These are phyloP conservation scores for Ambrosiella cleistominuta DNA, from an alignment of 2,329 filamentous ascomycete genomes.

Conservation along the genomic window DNA sequence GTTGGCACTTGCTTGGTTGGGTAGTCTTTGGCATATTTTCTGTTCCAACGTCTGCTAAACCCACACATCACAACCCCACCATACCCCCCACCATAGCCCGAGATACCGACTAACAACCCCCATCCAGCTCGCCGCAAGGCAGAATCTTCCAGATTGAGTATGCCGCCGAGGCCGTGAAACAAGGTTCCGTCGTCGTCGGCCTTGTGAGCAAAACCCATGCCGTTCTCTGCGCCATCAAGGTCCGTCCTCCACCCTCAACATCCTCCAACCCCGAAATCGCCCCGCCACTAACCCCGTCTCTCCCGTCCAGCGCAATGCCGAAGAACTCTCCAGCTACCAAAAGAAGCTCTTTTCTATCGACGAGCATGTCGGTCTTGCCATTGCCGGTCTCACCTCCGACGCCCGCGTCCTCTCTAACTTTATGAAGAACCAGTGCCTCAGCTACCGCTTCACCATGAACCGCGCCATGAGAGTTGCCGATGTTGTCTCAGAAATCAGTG, in stretches of 20 bases:
- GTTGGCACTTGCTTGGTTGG: too few relatives aligned
- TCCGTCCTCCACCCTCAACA: conserved; percentile 21
- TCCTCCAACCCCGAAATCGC: not conserved
- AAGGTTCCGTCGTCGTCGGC: conserved; percentile 93
- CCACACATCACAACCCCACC: not conserved
- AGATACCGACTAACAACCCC: not conserved
- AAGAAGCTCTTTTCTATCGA: conserved; percentile 98
- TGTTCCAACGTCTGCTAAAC: not conserved
- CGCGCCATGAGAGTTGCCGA: conserved; percentile 79
- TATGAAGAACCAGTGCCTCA: conserved; percentile 98
- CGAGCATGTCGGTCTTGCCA: conserved; percentile 85
- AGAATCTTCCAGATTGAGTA: conserved; percentile 99
- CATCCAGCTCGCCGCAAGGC: conserved; percentile 77
- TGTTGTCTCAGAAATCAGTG: conserved; percentile 80
- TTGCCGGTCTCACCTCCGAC: conserved; percentile 91
- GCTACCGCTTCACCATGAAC: conserved; percentile 88
- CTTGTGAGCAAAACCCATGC: conserved; percentile 96
- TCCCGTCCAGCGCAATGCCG: conserved; percentile 68
- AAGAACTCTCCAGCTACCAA: conserved; percentile 98
- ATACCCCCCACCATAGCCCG: not conserved
- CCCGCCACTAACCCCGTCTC: not conserved
- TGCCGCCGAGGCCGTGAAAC: conserved; percentile 95
- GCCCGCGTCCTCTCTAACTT: conserved; percentile 99
- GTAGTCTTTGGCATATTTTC: too few relatives aligned
- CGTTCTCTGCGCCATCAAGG: conserved; percentile 92